Conservation (phyloP, 78 protist genomes). For the Protostelium mycophagum region DNA sequence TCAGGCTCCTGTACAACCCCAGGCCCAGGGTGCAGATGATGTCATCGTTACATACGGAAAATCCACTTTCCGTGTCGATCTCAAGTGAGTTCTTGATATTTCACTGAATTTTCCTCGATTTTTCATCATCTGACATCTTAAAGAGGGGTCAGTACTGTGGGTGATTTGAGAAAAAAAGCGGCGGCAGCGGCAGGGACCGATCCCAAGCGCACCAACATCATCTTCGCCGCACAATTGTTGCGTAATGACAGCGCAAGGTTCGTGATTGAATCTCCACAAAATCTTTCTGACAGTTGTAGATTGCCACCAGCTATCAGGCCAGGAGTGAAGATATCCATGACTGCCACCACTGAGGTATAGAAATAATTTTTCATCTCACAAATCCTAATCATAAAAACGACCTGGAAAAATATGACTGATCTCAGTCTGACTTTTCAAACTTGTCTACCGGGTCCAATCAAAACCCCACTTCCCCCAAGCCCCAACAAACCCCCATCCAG, state of each 20-base stretch:
- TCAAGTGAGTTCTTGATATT: background rate
- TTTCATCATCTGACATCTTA: background rate
- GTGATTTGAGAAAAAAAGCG: background rate
- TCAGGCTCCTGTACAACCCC: background rate
- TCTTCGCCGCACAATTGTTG: background rate
- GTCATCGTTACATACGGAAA: background rate
- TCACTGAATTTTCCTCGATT: background rate
- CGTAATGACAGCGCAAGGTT: background rate
- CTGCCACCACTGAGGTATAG: background rate
- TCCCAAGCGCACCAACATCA: background rate
- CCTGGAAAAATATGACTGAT: background rate
- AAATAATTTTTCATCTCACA: no score
- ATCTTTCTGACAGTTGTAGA: background rate
- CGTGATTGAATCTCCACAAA: background rate
- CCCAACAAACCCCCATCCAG: background rate
- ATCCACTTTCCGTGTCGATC: background rate
- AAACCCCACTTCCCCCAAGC: background rate
- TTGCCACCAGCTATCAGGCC: background rate
- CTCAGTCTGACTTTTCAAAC: background rate
- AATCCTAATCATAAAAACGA: no score
- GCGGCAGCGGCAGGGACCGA: background rate
- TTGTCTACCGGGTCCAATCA: background rate
- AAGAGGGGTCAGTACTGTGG: background rate
- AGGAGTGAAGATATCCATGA: background rate
- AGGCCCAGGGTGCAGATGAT: background rate